A percentile compares a stretch with the other conserved stretches of the same genome.
These are phyloP conservation scores for Penicillium arizonense DNA, from an alignment of 495 filamentous ascomycete genomes.

Conservation along the genomic window DNA sequence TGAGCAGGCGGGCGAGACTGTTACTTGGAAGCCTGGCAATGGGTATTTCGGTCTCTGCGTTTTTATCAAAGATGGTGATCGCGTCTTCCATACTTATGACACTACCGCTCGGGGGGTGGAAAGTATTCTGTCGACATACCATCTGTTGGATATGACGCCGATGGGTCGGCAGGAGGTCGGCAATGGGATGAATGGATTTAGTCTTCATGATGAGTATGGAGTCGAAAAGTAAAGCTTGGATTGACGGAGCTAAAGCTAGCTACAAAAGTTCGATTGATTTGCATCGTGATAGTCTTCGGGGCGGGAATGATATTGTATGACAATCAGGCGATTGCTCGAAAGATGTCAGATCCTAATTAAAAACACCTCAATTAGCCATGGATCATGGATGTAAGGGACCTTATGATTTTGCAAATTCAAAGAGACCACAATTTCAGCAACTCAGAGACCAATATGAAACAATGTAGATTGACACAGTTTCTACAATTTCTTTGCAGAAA, in stretches of 20 bases:
- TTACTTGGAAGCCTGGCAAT: conserved; percentile 24
- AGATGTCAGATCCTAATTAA: no score
- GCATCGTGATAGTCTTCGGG: no score
- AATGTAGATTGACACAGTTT: conserved; percentile 19
- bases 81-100: conserved; percentile 42
- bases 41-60: conserved; percentile 37
- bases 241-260: no score
- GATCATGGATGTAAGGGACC: neutral
- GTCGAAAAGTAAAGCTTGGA: no score
- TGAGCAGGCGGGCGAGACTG: conserved; percentile 18
- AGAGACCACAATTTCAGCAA: neutral
- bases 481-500: conserved; percentile 20
- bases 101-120: conserved; percentile 38
- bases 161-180: conserved; percentile 25
- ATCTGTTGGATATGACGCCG: conserved; percentile 26
- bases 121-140: conserved; percentile 22
- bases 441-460: conserved; percentile 21
- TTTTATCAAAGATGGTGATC: conserved; percentile 22
- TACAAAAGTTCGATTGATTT: no score
- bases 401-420: neutral
- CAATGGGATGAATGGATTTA: conserved; percentile 21
- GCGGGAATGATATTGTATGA: no score
- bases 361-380: neutral
- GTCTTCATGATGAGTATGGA: conserved; percentile 16
- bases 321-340: no score